Conservation (phyloP, 1,284 basidiomycete species). For the Kwoniella shivajii region DNA sequence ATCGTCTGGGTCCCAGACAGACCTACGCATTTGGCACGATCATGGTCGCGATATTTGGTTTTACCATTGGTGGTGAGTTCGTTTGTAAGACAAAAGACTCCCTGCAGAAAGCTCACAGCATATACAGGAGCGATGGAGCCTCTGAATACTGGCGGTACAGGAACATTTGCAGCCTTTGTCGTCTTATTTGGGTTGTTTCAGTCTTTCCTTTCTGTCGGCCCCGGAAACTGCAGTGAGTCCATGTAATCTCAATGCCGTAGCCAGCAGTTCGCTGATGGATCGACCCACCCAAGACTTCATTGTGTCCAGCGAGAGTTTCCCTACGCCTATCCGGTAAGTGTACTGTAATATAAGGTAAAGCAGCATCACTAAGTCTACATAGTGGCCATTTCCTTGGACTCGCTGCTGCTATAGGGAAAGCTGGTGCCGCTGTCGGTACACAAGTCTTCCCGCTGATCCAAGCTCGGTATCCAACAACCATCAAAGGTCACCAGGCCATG, state of each 20-base stretch:
- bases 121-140: slow-evolving; percentile 16
- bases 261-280: no score
- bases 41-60: slow-evolving; percentile 12
- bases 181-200: slow-evolving; percentile 16
- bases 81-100: not conserved
- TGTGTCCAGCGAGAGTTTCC: slow-evolving; percentile 15
- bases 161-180: slow-evolving; percentile 24
- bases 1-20: slow-evolving; percentile 66
- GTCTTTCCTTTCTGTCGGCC: slow-evolving; percentile 16
- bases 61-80: slow-evolving; percentile 16
- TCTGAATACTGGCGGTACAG: slow-evolving; percentile 14
- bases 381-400: slow-evolving; percentile 68
- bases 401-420: slow-evolving; percentile 66
- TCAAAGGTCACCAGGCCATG: slow-evolving; percentile 36
- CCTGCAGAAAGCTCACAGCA: not conserved
- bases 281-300: no score
- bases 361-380: not conserved
- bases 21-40: slow-evolving; percentile 37
- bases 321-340: slow-evolving; percentile 16
- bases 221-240: slow-evolving; percentile 23
- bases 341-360: not conserved
- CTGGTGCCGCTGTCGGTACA: slow-evolving; percentile 61
- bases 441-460: slow-evolving; percentile 30
- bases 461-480: slow-evolving; percentile 20
- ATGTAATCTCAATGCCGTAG: no score